These are phyloP conservation scores for Pythium biforme DNA, from an alignment of 352 stramenopile species.

Conservation along the genomic window DNA sequence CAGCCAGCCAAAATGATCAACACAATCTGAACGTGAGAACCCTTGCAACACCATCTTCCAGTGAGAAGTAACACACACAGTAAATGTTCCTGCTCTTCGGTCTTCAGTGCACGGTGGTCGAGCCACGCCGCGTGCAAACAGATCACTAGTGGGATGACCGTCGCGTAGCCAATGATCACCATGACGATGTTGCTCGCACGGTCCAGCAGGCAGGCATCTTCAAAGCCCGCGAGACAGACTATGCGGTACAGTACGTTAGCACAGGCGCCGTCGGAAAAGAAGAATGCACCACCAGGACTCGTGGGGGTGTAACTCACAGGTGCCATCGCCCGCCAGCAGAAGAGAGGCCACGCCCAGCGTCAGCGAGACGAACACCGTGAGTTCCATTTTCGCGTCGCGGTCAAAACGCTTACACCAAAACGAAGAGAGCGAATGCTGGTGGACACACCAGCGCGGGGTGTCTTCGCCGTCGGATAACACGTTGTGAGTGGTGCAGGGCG, in stretches of 20 bases:
- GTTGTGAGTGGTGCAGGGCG: background rate
- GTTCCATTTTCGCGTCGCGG: constrained; percentile 33
- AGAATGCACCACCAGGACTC: background rate
- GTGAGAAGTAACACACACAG: constrained; percentile 29
- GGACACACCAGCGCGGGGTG: no score
- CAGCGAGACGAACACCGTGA: constrained; percentile 58
- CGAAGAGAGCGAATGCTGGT: background rate
- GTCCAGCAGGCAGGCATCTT: constrained; percentile 39
- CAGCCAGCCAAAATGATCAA: no score
- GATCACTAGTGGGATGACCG: constrained; percentile 39
- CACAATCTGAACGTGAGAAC: no score
- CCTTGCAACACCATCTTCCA: no score
- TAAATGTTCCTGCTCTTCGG: constrained; percentile 31
- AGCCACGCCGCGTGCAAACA: constrained; percentile 40
- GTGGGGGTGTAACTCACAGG: constrained; percentile 23
- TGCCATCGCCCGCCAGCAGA: constrained; percentile 43
- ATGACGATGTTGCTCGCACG: constrained; percentile 54
- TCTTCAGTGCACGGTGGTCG: constrained; percentile 26
- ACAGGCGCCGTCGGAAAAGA: constrained; percentile 4
- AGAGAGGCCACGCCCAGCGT: constrained; percentile 38
- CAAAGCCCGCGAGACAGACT: constrained; percentile 39
- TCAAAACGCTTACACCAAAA: background rate
- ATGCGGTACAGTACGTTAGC: constrained; percentile 5
- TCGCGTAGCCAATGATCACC: constrained; percentile 51
- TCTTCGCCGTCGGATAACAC: background rate